Conservation (phyloP, 2,329 filamentous ascomycete genomes). For the Fusarium mexicanum region DNA sequence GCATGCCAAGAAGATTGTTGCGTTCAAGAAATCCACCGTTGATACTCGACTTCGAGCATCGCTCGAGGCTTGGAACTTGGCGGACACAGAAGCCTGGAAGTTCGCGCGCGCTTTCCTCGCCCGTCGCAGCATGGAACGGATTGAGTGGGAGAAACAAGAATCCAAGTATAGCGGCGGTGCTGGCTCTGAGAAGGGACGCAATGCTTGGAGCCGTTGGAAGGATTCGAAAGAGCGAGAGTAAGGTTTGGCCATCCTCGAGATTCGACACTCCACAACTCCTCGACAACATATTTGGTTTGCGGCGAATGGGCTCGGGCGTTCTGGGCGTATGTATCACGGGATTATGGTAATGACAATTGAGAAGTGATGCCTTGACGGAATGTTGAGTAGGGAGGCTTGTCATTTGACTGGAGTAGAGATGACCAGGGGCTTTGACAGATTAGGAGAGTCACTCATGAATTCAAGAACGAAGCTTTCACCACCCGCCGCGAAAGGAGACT, state of each 20-base stretch:
- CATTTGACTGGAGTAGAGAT: neutral
- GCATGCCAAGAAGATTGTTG: conserved; percentile 59
- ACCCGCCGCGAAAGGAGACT: conserved; percentile 7
- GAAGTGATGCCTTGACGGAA: neutral
- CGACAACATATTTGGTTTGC: neutral
- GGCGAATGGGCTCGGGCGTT: neutral
- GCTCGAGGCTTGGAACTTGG: conserved; percentile 74
- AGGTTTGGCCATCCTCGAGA: neutral
- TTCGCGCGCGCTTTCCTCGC: conserved; percentile 76
- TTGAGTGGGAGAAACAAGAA: conserved; percentile 77
- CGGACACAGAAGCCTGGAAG: conserved; percentile 80
- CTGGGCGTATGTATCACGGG: neutral
- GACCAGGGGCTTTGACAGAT: neutral
- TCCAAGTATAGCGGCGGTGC: conserved; percentile 69
- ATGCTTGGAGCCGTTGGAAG: conserved; percentile 50
- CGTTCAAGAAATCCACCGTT: conserved; percentile 55
- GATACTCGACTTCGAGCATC: conserved; percentile 62
- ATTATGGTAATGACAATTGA: neutral
- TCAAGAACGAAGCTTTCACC: conserved; percentile 4
- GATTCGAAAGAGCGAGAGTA: conserved; percentile 38
- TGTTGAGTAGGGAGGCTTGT: neutral
- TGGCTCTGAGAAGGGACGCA: conserved; percentile 59
- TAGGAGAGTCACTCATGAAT: conserved; percentile 2
- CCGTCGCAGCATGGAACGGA: conserved; percentile 68
- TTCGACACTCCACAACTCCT: neutral